phyloP scores from a whole-genome alignment of 495 filamentous ascomycete species.

The Neurospora sublineolata region DNA sequence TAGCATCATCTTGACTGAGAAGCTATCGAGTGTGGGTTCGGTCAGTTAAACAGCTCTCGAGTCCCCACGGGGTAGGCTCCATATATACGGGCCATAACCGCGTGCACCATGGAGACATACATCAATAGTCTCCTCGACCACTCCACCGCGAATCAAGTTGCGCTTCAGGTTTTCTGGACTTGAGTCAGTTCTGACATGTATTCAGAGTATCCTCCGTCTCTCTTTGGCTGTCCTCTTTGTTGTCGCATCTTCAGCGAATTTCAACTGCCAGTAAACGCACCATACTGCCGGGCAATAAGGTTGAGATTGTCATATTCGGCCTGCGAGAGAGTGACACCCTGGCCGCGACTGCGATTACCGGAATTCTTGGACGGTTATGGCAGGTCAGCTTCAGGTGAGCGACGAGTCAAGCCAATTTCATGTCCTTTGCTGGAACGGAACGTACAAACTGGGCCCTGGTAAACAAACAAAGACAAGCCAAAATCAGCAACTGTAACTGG shows the following conservation, averaged over 20 bases:
- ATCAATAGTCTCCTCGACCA: conserved; percentile 49
- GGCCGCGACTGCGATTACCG: conserved; percentile 1
- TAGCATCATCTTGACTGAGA: conserved; percentile 38
- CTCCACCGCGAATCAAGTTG: conserved; percentile 51
- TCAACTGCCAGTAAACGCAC: conserved; percentile 12
- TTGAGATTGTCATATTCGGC: conserved; percentile 24
- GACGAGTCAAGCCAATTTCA: background rate
- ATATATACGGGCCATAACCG: background rate
- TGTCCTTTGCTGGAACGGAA: background rate
- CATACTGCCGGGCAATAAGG: conserved; percentile 20
- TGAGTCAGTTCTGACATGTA: background rate
- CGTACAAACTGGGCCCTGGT: conserved; percentile 19
- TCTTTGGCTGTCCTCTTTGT: background rate
- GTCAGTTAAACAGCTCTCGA: conserved; percentile 9
- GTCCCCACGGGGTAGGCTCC: background rate
- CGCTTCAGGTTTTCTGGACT: conserved; percentile 46
- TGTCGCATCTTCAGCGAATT: background rate
- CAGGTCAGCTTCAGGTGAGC: background rate
- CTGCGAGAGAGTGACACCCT: conserved; percentile 16
- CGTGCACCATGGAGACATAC: conserved; percentile 25
- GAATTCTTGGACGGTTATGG: conserved; percentile 2
- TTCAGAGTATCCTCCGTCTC: background rate
- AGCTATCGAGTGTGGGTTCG: conserved; percentile 24
- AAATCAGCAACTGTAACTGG: background rate
- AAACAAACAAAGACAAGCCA: background rate